Conservation (phyloP, 1,139 yeast genomes). For the Geotrichum candidum region DNA sequence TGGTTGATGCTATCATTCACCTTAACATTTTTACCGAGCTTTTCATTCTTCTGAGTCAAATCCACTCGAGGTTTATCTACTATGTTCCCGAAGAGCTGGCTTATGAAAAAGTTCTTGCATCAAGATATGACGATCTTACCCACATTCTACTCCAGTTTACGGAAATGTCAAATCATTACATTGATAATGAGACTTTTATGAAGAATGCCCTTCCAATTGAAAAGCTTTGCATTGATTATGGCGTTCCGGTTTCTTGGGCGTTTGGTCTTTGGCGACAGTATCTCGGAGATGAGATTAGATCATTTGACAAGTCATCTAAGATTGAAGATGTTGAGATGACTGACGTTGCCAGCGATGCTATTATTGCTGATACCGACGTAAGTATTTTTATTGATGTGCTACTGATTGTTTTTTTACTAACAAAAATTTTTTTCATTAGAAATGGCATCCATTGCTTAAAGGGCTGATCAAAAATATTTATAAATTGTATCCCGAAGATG, state of each 20-base stretch:
- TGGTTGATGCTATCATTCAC: slow-evolving; percentile 46
- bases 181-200: slow-evolving; percentile 37
- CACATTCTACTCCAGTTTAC: slow-evolving; percentile 60
- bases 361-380: slow-evolving; percentile 14
- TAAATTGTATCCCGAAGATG: slow-evolving; percentile 28
- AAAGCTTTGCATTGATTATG: slow-evolving; percentile 44
- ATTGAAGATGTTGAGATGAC: slow-evolving; percentile 13
- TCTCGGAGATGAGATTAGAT: slow-evolving; percentile 34
- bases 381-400: neutral
- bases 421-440: slow-evolving; percentile 7
- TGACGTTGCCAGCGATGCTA: slow-evolving; percentile 10
- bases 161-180: slow-evolving; percentile 52
- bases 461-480: slow-evolving; percentile 24
- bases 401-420: neutral
- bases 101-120: slow-evolving; percentile 69
- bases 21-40: slow-evolving; percentile 54
- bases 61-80: slow-evolving; percentile 34
- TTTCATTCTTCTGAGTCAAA: slow-evolving; percentile 55
- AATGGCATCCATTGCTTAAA: slow-evolving; percentile 29
- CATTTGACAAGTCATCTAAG: slow-evolving; percentile 20
- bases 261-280: slow-evolving; percentile 72
- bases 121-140: slow-evolving; percentile 64
- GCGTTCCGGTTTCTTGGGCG: slow-evolving; percentile 60
- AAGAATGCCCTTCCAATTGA: slow-evolving; percentile 42
- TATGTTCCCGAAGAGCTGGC: slow-evolving; percentile 39